Base-by-base conservation (phyloP, 1,139 yeast species). In the Debaryomyces sp. region DNA sequence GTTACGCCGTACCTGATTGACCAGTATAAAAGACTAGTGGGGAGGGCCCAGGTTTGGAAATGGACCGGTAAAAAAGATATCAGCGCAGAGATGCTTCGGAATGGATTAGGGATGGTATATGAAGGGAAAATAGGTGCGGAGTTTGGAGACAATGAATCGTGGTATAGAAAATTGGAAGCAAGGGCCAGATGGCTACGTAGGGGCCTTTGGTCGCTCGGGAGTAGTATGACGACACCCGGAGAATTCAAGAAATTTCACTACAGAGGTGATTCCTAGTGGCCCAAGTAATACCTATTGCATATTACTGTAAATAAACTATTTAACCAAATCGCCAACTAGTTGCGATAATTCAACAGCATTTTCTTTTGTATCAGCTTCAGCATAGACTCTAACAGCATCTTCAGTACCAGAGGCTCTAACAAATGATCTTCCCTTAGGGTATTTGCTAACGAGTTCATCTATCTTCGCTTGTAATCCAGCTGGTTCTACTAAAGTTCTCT, bases 371-470 rank as follows among this genome's bases (percentile, higher is more conserved):
- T 73, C 75, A 0, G 97, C 97, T 66, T 94, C 99, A 1, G 97
- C 96, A 58, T 94, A 94, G 8, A 94, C 89, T 60, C 99, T 81
- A 2, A 94, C 98, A 0, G 97, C 98, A 67, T 95, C 96, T 66
- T 94, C 99, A 1, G 99, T 94, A 15, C 99, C 99, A 53, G 96
- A 88, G 7, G 99, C 98, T 58, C 99, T 82, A 4, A 94, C 98
- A 68, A 94, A 94, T 2, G 96, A 85, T 62, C 99, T 80, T 2
- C 95, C 98, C 27, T 73, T 66, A 0, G 74, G 64, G 59, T 76
- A 86, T 59, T 81, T 71, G 18, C 71, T 63, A 12, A 92, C 94
- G 45, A 81, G 64, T 2, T 61, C 75, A 64, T 94, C 96, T 48
- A 94, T 90, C 56, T 81, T 68, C 1, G 59, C 74, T 69, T 94